Base-by-base conservation (phyloP, 1,284 basidiomycete genomes). In the Puccinia polysora region DNA sequence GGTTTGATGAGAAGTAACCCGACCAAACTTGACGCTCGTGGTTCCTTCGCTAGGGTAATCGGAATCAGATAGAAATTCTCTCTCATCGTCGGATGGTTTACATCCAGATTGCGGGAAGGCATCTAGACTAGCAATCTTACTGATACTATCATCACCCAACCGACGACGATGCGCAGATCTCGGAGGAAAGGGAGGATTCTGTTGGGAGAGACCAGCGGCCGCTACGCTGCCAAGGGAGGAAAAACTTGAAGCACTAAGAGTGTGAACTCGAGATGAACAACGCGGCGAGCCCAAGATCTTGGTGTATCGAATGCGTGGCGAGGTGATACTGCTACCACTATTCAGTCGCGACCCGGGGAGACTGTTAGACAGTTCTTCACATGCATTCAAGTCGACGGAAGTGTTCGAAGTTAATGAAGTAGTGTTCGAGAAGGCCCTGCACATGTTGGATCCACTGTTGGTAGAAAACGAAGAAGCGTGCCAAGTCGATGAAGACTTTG, bases 171-270 rank as follows among this genome's bases (percentile, higher is more conserved):
- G 50, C 36, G 25, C 25, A 7, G 12, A 36, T 23, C 47, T 30
- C 10, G 56, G 67, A 36, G 36, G 67, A 52, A n/a, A 49, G 32
- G 25, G 20, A 4, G 30, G 38, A 15, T 5, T n/a, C 4, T 34
- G 53, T 32, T 58, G 40, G 2, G 38, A 10, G 32, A 59, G 56
- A 23, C 56, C 45, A n/a, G 47, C 58, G 45, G 45, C 45, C 20
- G 43, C 45, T 20, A 43, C 30, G 40, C 67, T 70, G 30, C 56
- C 45, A 10, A 60, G 12, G 20, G 67, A 70, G 15, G 67, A 70
- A 34, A 59, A 50, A 60, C 67, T 70, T 43, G 43, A 59, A 62
- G 67, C 67, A 34, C 67, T 70, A 14, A 70, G 67, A 47, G 56
- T 70, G 28, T 70, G 45, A 45, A 58, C 38, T 23, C 67, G 67